A percentile compares a stretch with the other conserved stretches of the same genome.
Evolutionary conservation across 768 basidiomycete genomes (phyloP).

Genomic region (Psilocybe subaeruginosa): DNA sequence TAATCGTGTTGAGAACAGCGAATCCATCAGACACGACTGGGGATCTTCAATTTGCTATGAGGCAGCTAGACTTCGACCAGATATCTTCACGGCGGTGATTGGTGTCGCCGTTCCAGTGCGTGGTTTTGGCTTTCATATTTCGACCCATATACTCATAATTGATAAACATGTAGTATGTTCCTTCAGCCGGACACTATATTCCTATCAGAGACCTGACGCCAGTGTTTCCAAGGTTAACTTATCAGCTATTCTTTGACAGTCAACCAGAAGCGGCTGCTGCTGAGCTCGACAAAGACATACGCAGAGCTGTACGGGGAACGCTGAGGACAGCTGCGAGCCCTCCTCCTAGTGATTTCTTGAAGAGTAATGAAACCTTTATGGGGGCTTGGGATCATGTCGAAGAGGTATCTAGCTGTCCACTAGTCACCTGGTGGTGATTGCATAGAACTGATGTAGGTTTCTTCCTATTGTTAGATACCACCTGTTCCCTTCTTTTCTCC

Average conservation of each 20-base stretch:
- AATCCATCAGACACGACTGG: slow-evolving; percentile 68
- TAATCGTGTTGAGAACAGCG: not conserved
- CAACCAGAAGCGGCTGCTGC: slow-evolving; percentile 47
- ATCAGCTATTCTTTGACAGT: slow-evolving; percentile 65
- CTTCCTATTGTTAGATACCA: slow-evolving; percentile 45
- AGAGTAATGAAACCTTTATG: slow-evolving; percentile 50
- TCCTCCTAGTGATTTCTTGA: slow-evolving; percentile 59
- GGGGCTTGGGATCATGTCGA: slow-evolving; percentile 50
- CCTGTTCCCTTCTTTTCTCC: slow-evolving; percentile 60
- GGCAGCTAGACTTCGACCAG: slow-evolving; percentile 68
- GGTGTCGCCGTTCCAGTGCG: slow-evolving; percentile 65
- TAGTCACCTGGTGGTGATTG: not conserved
- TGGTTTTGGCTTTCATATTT: not conserved
- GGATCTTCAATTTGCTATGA: slow-evolving; percentile 70
- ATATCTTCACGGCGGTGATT: slow-evolving; percentile 60
- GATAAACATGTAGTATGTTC: slow-evolving; percentile 53
- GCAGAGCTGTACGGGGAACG: slow-evolving; percentile 59
- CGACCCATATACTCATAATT: not conserved
- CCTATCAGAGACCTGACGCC: slow-evolving; percentile 43
- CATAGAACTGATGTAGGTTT: not conserved
- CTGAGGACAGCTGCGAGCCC: slow-evolving; percentile 55
- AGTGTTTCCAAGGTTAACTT: slow-evolving; percentile 55
- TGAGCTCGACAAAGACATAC: slow-evolving; percentile 60
- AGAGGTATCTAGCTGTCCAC: slow-evolving; percentile 34
- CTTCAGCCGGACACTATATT: slow-evolving; percentile 49